These are phyloP conservation scores for Cymodocea nodosa DNA, from an alignment of 116 monocot species.

Conservation along the genomic window DNA sequence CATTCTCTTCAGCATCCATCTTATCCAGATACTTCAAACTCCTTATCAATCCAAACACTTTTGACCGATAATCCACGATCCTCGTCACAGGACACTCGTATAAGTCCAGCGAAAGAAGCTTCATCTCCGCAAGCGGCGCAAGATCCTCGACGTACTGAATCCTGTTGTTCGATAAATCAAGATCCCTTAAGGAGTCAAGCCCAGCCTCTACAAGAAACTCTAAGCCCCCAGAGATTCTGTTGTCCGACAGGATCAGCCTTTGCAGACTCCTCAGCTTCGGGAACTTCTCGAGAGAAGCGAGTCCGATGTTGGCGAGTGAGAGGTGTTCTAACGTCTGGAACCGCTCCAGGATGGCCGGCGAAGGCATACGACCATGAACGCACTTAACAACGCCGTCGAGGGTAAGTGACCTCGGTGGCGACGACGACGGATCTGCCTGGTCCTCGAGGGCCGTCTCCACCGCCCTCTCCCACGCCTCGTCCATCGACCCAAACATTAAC, in stretches of 20 bases:
- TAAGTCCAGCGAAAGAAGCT: constrained; percentile 77
- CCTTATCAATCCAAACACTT: constrained; percentile 72
- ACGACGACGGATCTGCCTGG: constrained; percentile 22
- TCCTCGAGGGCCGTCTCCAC: constrained; percentile 61
- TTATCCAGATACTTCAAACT: constrained; percentile 80
- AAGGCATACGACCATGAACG: constrained; percentile 66
- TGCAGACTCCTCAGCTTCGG: constrained; percentile 64
- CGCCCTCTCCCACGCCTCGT: constrained; percentile 88
- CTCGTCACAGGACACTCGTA: constrained; percentile 92
- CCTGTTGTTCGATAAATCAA: constrained; percentile 88
- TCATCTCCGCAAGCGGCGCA: constrained; percentile 53
- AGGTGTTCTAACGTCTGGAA: constrained; percentile 65
- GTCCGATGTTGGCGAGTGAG: constrained; percentile 82
- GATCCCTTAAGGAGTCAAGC: constrained; percentile 74
- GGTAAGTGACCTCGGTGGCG: constrained; percentile 40
- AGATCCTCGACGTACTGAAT: constrained; percentile 81
- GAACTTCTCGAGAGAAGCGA: constrained; percentile 78
- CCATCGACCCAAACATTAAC: constrained; percentile 33
- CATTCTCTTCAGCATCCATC: constrained; percentile 88
- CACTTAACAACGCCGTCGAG: constrained; percentile 88
- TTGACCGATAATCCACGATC: constrained; percentile 66
- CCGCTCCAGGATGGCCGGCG: constrained; percentile 55
- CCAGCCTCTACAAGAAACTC: constrained; percentile 85
- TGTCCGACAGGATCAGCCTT: constrained; percentile 82
- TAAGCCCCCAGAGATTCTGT: constrained; percentile 79